Evolutionary conservation across 2,329 filamentous ascomycete species (phyloP).

Genomic region (Catunica adiposa): DNA sequence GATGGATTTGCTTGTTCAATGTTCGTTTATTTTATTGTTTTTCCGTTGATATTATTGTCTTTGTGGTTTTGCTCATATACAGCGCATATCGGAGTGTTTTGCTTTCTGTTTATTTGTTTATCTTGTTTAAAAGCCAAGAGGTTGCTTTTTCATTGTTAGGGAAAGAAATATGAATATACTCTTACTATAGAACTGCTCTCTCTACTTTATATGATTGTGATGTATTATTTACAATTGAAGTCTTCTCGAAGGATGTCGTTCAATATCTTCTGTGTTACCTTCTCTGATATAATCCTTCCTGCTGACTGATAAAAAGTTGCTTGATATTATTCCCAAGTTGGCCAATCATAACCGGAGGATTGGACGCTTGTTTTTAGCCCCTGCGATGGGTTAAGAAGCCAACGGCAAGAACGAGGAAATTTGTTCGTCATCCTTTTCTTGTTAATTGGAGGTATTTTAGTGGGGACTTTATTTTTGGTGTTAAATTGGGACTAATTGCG

Average conservation of each 20-base stretch:
- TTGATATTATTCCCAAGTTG: too few relatives aligned
- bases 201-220: not conserved
- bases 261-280: not conserved
- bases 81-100: conserved; percentile 11
- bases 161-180: not conserved
- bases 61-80: conserved; percentile 7
- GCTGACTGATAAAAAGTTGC: not conserved
- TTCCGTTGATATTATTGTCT: conserved; percentile 2
- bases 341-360: too few relatives aligned
- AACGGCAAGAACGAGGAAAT: not conserved
- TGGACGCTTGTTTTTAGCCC: too few relatives aligned
- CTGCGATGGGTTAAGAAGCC: not conserved
- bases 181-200: conserved; percentile 1
- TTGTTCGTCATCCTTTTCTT: conserved; percentile 1
- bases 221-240: not conserved
- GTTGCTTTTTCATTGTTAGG: conserved; percentile 7
- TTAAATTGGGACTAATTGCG: too few relatives aligned
- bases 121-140: conserved; percentile 6
- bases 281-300: not conserved
- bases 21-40: conserved; percentile 6
- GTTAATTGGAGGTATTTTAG: not conserved
- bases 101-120: conserved; percentile 3
- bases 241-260: not conserved
- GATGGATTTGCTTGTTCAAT: not conserved
- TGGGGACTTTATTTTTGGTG: not conserved